Percentiles rank a stretch among this genome's conserved stretches.
Evolutionary conservation across 1,284 basidiomycete genomes (phyloP).

Genomic region (Ustilago trichophora): DNA sequence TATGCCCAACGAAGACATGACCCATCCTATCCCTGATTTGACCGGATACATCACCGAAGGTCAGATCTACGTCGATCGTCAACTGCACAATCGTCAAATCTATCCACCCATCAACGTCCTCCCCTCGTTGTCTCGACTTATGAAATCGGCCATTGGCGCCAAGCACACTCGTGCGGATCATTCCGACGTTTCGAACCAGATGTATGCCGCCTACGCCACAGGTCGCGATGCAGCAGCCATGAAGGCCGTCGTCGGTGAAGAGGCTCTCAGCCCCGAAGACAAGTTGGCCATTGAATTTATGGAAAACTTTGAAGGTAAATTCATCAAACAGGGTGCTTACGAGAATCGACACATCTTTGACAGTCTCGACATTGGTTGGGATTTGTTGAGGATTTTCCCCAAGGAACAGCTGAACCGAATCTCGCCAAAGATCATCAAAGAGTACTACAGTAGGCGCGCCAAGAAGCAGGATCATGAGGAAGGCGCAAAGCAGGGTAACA

Average conservation of each 20-base stretch:
- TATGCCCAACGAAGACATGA: conserved; percentile 99
- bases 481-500: conserved; percentile 41
- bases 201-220: conserved; percentile 66
- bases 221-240: conserved; percentile 96
- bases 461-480: conserved; percentile 41
- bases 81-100: conserved; percentile 89
- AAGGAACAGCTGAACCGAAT: conserved; percentile 94
- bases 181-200: conserved; percentile 83
- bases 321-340: conserved; percentile 77
- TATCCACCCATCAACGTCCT: conserved; percentile 99
- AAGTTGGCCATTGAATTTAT: conserved; percentile 64
- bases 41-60: conserved; percentile 98
- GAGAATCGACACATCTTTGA: conserved; percentile 97
- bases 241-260: conserved; percentile 99
- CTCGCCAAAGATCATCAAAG: conserved; percentile 65
- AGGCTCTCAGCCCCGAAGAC: conserved; percentile 91
- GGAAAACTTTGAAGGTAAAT: conserved; percentile 64
- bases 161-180: conserved; percentile 97
- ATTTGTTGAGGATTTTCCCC: conserved; percentile 95
- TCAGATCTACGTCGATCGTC: conserved; percentile 96
- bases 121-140: conserved; percentile 95
- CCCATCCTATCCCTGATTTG: conserved; percentile 99
- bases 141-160: conserved; percentile 99
- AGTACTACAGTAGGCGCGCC: conserved; percentile 62
- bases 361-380: conserved; percentile 96